phyloP scores from a whole-genome alignment of 1,139 yeast genomes.

The Candida neerlandica region DNA sequence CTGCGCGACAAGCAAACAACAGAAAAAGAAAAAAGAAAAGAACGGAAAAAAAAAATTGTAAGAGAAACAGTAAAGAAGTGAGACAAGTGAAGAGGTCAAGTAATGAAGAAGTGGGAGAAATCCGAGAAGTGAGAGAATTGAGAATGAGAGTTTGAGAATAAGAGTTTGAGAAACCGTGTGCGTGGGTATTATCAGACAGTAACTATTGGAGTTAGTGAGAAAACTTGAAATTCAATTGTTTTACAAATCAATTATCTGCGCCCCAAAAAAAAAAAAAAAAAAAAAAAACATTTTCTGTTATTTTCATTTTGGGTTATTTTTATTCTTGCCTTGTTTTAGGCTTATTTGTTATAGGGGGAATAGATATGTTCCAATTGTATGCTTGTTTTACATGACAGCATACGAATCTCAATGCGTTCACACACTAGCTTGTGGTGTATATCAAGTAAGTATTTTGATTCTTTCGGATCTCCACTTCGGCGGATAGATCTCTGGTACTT shows the following conservation, averaged over 20 bases:
- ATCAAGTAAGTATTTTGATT: not conserved
- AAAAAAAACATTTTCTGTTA: not conserved
- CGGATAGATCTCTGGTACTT: not conserved
- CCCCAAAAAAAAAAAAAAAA: not conserved
- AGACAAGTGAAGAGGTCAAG: too few relatives aligned
- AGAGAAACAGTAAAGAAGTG: too few relatives aligned
- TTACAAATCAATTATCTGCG: slow-evolving; percentile 4
- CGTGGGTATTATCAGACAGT: too few relatives aligned
- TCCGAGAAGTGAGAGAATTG: too few relatives aligned
- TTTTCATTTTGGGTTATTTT: too few relatives aligned
- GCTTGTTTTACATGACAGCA: not conserved
- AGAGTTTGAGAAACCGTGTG: too few relatives aligned
- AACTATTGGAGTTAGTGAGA: too few relatives aligned
- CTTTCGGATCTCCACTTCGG: slow-evolving; percentile 3
- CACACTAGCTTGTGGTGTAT: too few relatives aligned
- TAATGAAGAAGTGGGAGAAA: too few relatives aligned
- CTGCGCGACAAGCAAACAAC: not conserved
- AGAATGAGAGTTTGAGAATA: too few relatives aligned
- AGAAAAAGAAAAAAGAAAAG: not conserved
- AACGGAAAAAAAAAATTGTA: not conserved
- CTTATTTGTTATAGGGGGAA: not conserved
- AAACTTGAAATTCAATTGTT: slow-evolving; percentile 2
- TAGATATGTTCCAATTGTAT: not conserved
- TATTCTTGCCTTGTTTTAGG: not conserved
- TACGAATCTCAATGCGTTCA: too few relatives aligned